Evolutionary conservation across 2,329 filamentous ascomycete species (phyloP).

Genomic region (Hymenoscyphus salicellus): DNA sequence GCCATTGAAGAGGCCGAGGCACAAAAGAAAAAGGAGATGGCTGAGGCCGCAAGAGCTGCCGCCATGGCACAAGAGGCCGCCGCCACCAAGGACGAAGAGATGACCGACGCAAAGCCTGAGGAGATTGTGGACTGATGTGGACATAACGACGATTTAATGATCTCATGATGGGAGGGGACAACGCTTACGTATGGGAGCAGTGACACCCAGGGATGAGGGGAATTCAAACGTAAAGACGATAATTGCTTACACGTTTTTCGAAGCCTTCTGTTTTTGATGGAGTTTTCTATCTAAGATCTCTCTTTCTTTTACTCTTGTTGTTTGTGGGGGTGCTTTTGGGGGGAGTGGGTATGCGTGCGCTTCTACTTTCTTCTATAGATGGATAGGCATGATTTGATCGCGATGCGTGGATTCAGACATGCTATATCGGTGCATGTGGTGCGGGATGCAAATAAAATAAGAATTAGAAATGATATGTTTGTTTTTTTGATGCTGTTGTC

Average conservation of each 20-base stretch:
- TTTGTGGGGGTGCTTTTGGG: background rate
- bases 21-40: conserved; percentile 52
- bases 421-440: background rate
- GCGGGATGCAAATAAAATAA: conserved; percentile 1
- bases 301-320: conserved; percentile 1
- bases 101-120: conserved; percentile 57
- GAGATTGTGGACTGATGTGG: conserved; percentile 32
- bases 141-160: conserved; percentile 2
- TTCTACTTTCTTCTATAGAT: background rate
- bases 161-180: background rate
- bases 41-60: conserved; percentile 44
- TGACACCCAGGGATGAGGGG: background rate
- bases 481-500: background rate
- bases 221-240: background rate
- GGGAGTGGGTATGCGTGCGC: background rate
- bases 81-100: conserved; percentile 54
- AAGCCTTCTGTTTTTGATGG: background rate
- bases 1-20: conserved; percentile 56
- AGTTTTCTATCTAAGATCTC: background rate
- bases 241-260: background rate
- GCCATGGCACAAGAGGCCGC: conserved; percentile 40
- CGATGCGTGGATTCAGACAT: background rate
- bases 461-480: conserved; percentile 3
- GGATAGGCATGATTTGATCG: background rate
- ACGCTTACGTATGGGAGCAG: background rate